A percentile compares a stretch with the other conserved stretches of the same genome.
These are phyloP conservation scores for Penicillium palitans DNA, from an alignment of 2,329 filamentous ascomycete species.

Conservation along the genomic window DNA sequence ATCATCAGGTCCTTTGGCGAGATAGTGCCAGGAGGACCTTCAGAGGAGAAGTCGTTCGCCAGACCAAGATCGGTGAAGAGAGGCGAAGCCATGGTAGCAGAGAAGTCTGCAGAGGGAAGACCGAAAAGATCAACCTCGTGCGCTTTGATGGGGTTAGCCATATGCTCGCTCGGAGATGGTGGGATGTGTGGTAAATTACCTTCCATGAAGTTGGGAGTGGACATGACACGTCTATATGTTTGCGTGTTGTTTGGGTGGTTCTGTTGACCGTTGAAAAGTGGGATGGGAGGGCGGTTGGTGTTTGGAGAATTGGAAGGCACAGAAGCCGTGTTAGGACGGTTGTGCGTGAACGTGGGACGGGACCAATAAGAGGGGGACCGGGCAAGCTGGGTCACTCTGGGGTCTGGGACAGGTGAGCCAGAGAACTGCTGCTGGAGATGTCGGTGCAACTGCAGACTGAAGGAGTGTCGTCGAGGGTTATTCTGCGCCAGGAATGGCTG, in stretches of 20 bases:
- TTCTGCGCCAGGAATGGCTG: conserved; percentile 39
- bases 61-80: conserved; percentile 20
- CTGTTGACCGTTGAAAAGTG: conserved; percentile 39
- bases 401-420: conserved; percentile 40
- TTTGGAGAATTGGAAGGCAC: conserved; percentile 41
- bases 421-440: conserved; percentile 36
- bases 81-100: conserved; percentile 17
- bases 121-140: conserved; percentile 32
- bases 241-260: conserved; percentile 31
- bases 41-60: conserved; percentile 30
- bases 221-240: conserved; percentile 42
- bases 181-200: conserved; percentile 37
- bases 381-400: conserved; percentile 43
- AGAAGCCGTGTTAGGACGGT: conserved; percentile 39
- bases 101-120: conserved; percentile 28
- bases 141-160: conserved; percentile 23
- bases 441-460: conserved; percentile 40
- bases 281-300: conserved; percentile 41
- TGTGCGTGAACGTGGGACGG: conserved; percentile 35
- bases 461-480: conserved; percentile 38
- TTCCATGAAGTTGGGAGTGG: conserved; percentile 40
- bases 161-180: not conserved
- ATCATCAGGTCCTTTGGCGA: conserved; percentile 80
- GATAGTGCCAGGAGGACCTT: conserved; percentile 60
- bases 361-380: conserved; percentile 43